Evolutionary conservation across 2,329 filamentous ascomycete genomes (phyloP), one percentile per base, ranked within the genome.

Genomic region (Cryphonectria japonica): DNA sequence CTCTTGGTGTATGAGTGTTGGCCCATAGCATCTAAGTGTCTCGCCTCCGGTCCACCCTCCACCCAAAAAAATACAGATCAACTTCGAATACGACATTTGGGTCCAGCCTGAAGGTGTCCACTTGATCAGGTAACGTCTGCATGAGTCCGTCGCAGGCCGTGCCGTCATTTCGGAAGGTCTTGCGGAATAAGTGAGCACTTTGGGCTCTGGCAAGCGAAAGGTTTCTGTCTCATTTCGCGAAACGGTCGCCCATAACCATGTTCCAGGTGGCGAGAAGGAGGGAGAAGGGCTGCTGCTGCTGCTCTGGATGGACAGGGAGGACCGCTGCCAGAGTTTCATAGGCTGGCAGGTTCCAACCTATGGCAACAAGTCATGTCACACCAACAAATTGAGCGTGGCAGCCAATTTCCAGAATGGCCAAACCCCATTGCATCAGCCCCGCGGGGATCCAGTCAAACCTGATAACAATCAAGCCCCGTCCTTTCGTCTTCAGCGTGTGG

Each of bases 61-160:
- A 2, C 9, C 37, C 37, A 16, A n/a, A n/a, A n/a, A n/a, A 19
- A 34, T 19, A 29, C 4, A 52, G 26, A 43, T 50, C 26, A 22
- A n/a, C 22, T 62, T 46, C 57, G 29, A 11, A n/a, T 26, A 59
- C 59, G 41, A 62, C 16, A 9, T 32, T 43, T 32, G 39, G 26
- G 61, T 39, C 13, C 19, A 62, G 59, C 19, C 34, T 69, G 16
- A 16, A 34, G 32, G 22, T 60, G 65, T 52, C 37, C 50, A 65
- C 19, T 29, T 50, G 34, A 26, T 43, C 41, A 29, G 26, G 37
- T 43, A n/a, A 29, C 11, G 11, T 69, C 43, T 52, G 66, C 43
- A 54, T 62, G 50, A 57, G 61, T 65, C 60, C 34, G 46, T 41
- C 62, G 62, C 34, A 65, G 37, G 68, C 50, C 32, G 50, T 57